Evolutionary conservation across 2,329 filamentous ascomycete species (phyloP), one percentile per base, ranked within the genome.

Genomic region (Neonectria punicea): DNA sequence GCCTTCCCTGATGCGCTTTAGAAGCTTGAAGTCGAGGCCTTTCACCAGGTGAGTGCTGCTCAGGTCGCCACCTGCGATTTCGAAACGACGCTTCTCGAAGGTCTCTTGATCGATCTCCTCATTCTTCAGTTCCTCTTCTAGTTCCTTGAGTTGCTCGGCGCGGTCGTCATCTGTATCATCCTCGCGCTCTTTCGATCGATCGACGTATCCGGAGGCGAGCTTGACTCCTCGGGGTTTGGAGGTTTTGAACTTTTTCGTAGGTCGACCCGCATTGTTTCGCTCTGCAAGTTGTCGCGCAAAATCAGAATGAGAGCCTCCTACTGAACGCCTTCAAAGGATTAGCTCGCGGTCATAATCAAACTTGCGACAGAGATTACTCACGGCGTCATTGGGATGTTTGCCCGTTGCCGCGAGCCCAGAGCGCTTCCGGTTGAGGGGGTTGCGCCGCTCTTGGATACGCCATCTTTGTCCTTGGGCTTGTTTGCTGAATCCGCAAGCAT

Each of bases 341-440:
- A 11, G 70, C 80, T 58, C 80, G 74, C 57, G 28, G 10, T 34
- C 46, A 59, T 44, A 53, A 3, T 11, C 25, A 3, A 3, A 4
- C 2, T 50, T 10, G 32, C 2, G 30, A 18, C 11, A 3, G 13
- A n/a, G 1, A 9, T 44, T 13, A 84, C 90, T 74, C 85, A 94
- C 91, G 95, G 95, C 53, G 95, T 98, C 95, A 98, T 98, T 61
- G 93, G 93, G 67, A 97, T 95, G 79, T 88, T 95, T 36, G 92
- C 87, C 70, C 89, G 89, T 80, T 92, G 89, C 74, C 92, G 88
- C 63, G 93, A 96, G 22, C 94, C 94, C 61, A 97, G 84, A 5
- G 88, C 80, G 53, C 82, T 81, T 51, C 85, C 81, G 32, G 61
- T 70, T 46, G 67, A 68, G 11, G 73, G 66, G 58, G 70, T 71